Evolutionary conservation across 1,139 yeast species (phyloP).

Genomic region (Yamadazyma sp.): DNA sequence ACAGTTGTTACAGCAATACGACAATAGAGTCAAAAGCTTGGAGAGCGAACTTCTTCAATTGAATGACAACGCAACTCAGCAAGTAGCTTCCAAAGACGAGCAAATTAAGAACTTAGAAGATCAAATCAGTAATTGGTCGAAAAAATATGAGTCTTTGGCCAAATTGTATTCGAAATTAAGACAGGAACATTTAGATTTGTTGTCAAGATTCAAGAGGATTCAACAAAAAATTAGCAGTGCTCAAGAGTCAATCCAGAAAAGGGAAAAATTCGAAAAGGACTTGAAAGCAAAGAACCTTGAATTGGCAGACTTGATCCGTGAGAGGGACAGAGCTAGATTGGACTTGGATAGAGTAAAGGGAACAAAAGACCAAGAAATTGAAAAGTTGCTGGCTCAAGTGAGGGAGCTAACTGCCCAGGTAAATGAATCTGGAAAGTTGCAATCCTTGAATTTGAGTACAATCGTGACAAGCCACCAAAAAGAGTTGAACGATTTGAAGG

Average conservation of each 20-base stretch:
- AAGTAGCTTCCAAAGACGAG: slow-evolving; percentile 76
- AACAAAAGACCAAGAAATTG: slow-evolving; percentile 65
- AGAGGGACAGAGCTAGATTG: slow-evolving; percentile 84
- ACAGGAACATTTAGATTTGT: slow-evolving; percentile 82
- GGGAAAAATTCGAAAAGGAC: slow-evolving; percentile 82
- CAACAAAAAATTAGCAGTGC: slow-evolving; percentile 93
- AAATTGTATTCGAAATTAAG: slow-evolving; percentile 87
- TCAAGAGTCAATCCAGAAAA: slow-evolving; percentile 84
- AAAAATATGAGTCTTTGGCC: slow-evolving; percentile 86
- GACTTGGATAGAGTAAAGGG: slow-evolving; percentile 77
- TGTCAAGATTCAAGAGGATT: slow-evolving; percentile 76
- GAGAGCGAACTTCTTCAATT: slow-evolving; percentile 71
- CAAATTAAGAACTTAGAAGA: slow-evolving; percentile 69
- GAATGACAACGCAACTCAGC: slow-evolving; percentile 69
- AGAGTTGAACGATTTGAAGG: slow-evolving; percentile 47
- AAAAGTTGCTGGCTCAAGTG: slow-evolving; percentile 63
- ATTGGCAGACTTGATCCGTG: slow-evolving; percentile 84
- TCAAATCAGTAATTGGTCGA: slow-evolving; percentile 77
- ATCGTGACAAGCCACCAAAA: slow-evolving; percentile 63
- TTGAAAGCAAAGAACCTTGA: slow-evolving; percentile 84
- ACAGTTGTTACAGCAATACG: slow-evolving; percentile 81
- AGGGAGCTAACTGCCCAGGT: slow-evolving; percentile 62
- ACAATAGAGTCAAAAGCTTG: slow-evolving; percentile 76
- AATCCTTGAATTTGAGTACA: slow-evolving; percentile 63
- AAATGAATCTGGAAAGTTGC: slow-evolving; percentile 64